Base-by-base conservation (phyloP, 257 asterid species). In the Przewalskia tangutica region DNA sequence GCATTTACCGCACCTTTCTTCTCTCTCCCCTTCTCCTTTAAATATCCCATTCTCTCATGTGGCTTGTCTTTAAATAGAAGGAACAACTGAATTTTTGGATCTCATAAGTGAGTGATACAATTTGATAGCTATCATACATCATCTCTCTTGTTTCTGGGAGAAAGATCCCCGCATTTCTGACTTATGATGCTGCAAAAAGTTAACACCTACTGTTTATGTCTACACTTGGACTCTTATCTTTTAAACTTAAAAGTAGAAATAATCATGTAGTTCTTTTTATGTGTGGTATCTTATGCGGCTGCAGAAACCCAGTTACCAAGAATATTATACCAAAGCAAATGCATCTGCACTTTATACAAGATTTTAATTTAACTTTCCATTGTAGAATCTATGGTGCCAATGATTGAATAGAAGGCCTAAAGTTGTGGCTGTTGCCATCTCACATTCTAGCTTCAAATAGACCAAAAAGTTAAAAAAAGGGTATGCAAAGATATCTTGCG, bases 361-460 rank as follows among this genome's bases (percentile, higher is more conserved):
- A 71, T 46, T 46, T 44, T 40, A 46, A 11, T 46, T 44, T 40
- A 46, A 11, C 13, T 23, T 10, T 16, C 59, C 34, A 46, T 20
- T 46, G 79, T 71, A 18, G 77, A 70, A 70, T 10, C 54, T 27
- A 18, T 10, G 56, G 56, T 70, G 10, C 77, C 56, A 70, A 70
- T 14, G 54, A 70, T 44, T 46, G 77, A 9, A 42, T 70, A 40
- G 34, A 42, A 70, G 38, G 10, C n/a, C 59, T 71, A 50, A 71
- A 71, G 17, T 18, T 71, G 58, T 12, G 12, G 59, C 42, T 48
- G 42, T 71, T 44, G 11, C 40, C 7, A 5, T 20, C 10, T 20
- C 58, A 71, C n/a, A 71, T 46, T 71, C 58, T 71, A 71, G 79
- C 79, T 71, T 71, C 79, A 46, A 71, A 71, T 59, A 46, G 18